Base-by-base conservation (phyloP, 306 rosid genomes). In the Prunus padus region DNA sequence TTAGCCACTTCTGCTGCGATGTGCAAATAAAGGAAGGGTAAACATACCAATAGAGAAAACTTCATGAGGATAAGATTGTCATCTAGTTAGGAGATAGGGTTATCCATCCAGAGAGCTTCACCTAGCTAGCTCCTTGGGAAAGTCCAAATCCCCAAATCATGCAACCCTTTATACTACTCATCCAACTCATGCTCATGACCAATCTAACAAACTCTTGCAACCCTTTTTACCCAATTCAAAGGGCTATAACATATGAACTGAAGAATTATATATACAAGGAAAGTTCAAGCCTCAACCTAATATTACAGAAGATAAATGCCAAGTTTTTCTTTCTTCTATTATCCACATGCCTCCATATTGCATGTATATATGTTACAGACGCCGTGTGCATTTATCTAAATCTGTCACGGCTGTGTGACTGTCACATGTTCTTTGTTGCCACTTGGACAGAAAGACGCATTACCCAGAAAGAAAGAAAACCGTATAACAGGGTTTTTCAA, bases 1-100 rank as follows among this genome's bases (percentile, higher is more conserved):
- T 26, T 37, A 61, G 40, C 66, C 28, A 15, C 11, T 61, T 61
- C 11, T 61, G 44, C 42, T 28, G 66, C 66, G 7, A 62, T 62
- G n/a, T 4, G 28, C 9, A 9, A 50, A 20, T 8, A 28, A 51
- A 8, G 16, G 15, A 31, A 31, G 42, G n/a, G 63, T 11, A 79
- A 31, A 9, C 31, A n/a, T 19, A 25, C 42, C 9, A 22, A 10
- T 13, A 13, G 59, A 8, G 33, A 62, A 19, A 10, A 9, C 28
- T 69, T 19, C 26, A 11, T 23, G 19, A 62, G 65, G 72, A 73
- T 69, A 79, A 70, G 64, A 67, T 64, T 76, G 78, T 20, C 75
- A 50, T 56, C 18, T 75, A 9, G 75, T 11, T 28, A n/a, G 3
- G 59, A 19, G 84, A 76, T 76, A 61, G 82, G 71, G 46, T 72